Conservation (phyloP, 495 filamentous ascomycete species). For the Hypoxylon crocopeplum region DNA sequence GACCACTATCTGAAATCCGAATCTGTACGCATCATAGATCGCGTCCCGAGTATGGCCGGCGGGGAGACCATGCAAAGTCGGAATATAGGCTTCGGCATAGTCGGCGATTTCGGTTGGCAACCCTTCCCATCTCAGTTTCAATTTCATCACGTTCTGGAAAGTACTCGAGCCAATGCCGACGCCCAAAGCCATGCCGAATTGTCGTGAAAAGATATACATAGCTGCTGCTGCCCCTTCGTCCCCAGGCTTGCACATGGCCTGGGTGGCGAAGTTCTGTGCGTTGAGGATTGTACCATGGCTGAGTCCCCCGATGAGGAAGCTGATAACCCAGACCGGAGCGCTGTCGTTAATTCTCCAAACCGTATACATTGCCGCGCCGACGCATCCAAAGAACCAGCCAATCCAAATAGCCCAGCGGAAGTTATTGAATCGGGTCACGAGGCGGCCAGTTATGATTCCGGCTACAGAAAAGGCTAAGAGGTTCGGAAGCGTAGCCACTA, state of each 20-base stretch:
- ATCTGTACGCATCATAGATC: slow-evolving; percentile 45
- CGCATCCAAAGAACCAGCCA: slow-evolving; percentile 60
- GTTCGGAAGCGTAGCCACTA: slow-evolving; percentile 57
- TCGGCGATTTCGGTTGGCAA: slow-evolving; percentile 46
- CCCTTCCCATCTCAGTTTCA: slow-evolving; percentile 50
- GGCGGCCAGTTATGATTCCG: slow-evolving; percentile 57
- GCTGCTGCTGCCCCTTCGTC: slow-evolving; percentile 63
- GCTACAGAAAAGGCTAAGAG: slow-evolving; percentile 56
- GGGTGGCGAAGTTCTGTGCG: slow-evolving; percentile 57
- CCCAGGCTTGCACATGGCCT: slow-evolving; percentile 55
- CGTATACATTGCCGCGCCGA: slow-evolving; percentile 57
- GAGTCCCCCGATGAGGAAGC: slow-evolving; percentile 59
- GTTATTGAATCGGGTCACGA: slow-evolving; percentile 35
- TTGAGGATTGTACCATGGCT: slow-evolving; percentile 63
- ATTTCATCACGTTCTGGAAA: slow-evolving; percentile 63
- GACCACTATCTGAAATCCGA: slow-evolving; percentile 33
- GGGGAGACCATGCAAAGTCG: slow-evolving; percentile 46
- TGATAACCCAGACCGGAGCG: slow-evolving; percentile 56
- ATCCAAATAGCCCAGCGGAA: slow-evolving; percentile 41
- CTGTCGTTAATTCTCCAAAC: slow-evolving; percentile 55
- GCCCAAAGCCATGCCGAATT: slow-evolving; percentile 68
- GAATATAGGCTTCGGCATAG: slow-evolving; percentile 57
- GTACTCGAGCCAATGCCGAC: slow-evolving; percentile 68
- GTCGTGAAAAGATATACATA: slow-evolving; percentile 66
- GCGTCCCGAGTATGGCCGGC: slow-evolving; percentile 38